phyloP scores from a whole-genome alignment of 768 basidiomycete species.

The Agaricus subrufescens region DNA sequence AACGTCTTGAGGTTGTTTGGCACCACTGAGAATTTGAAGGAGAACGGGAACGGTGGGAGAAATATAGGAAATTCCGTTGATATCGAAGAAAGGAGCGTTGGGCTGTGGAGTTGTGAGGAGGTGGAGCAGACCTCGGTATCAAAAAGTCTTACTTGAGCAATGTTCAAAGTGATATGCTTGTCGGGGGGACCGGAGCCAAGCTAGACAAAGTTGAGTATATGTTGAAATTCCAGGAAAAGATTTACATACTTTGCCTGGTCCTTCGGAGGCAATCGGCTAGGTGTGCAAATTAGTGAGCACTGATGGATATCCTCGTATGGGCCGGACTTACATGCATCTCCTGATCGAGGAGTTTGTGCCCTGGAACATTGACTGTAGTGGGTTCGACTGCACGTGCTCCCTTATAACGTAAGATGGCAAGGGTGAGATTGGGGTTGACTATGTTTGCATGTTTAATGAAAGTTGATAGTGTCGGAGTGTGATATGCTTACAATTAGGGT shows the following conservation, averaged over 20 bases:
- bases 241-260: neutral
- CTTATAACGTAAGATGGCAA: slow-evolving; percentile 36
- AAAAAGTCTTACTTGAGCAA: slow-evolving; percentile 22
- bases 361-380: slow-evolving; percentile 12
- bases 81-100: slow-evolving; percentile 11
- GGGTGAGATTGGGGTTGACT: slow-evolving; percentile 28
- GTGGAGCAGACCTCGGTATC: slow-evolving; percentile 19
- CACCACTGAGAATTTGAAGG: slow-evolving; percentile 24
- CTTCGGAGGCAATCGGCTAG: slow-evolving; percentile 12
- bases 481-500: slow-evolving; percentile 6
- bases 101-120: neutral
- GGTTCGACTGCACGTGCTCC: slow-evolving; percentile 33
- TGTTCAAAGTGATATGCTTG: slow-evolving; percentile 26
- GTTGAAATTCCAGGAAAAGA: neutral
- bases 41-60: slow-evolving; percentile 36
- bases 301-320: neutral
- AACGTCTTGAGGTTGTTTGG: slow-evolving; percentile 26
- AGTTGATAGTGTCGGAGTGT: slow-evolving; percentile 14
- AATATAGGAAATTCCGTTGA: slow-evolving; percentile 13
- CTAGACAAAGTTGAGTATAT: neutral
- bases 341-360: slow-evolving; percentile 10
- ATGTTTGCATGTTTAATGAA: slow-evolving; percentile 16
- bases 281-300: slow-evolving; percentile 3
- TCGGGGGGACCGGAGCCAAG: slow-evolving; percentile 26
- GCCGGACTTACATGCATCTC: slow-evolving; percentile 1